These are phyloP conservation scores for Suillus americanus DNA, from an alignment of 768 basidiomycete species.

Conservation along the genomic window DNA sequence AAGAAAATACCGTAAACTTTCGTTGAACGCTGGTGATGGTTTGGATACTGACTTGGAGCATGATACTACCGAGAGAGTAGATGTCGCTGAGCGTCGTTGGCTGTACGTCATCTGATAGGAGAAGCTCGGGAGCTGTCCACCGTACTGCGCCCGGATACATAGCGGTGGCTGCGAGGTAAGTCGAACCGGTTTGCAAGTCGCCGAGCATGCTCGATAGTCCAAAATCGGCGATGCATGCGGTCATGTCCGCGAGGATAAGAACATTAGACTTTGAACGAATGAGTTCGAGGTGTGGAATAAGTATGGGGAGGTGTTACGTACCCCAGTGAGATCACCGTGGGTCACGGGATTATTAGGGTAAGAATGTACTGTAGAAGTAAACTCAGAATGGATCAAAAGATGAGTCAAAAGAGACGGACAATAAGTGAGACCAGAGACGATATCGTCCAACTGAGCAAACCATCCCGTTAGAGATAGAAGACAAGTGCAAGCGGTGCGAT, in stretches of 20 bases:
- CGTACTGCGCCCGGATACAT: constrained; percentile 37
- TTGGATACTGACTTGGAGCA: constrained; percentile 19
- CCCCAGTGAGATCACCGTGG: constrained; percentile 28
- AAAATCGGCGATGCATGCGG: constrained; percentile 41
- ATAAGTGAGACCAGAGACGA: constrained; percentile 9
- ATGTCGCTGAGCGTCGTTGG: constrained; percentile 15
- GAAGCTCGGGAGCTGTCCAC: constrained; percentile 43
- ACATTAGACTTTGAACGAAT: constrained; percentile 11
- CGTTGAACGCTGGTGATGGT: not conserved
- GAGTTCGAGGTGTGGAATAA: not conserved
- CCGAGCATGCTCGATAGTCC: constrained; percentile 40
- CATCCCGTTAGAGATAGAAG: not conserved
- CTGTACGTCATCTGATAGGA: constrained; percentile 14
- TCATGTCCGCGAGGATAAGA: constrained; percentile 38
- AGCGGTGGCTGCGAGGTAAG: constrained; percentile 29
- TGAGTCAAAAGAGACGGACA: not conserved
- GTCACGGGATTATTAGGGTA: constrained; percentile 5
- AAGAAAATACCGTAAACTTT: not conserved
- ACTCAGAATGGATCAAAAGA: not conserved
- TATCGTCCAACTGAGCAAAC: constrained; percentile 4
- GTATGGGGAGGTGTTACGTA: constrained; percentile 7
- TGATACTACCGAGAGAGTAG: constrained; percentile 23
- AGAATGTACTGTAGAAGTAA: constrained; percentile 8
- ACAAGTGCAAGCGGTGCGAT: not conserved
- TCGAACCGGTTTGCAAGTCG: constrained; percentile 31